Evolutionary conservation across 2,329 filamentous ascomycete species (phyloP), one percentile per base, ranked within the genome.

Genomic region (Onygenales sp.): DNA sequence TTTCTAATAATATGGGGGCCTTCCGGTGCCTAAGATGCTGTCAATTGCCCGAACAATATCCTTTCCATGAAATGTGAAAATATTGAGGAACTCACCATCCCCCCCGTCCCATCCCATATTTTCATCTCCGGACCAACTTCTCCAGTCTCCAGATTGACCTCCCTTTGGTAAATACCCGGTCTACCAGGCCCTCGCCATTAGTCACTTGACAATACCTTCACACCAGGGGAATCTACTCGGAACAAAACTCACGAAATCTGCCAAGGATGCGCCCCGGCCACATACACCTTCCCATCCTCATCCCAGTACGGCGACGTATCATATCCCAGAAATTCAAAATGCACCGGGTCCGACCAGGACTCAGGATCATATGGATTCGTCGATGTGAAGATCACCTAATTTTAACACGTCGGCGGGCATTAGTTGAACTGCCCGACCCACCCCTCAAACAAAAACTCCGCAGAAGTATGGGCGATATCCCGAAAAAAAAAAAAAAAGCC

Each of bases 291-390:
- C 1, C 79, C 80, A 46, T 82, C 75, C 0, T 74, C 72, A 49
- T 82, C 78, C 77, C 78, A 83, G 59, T 80, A 79, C 5, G 75
- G 72, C 35, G 72, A 74, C 0, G 78, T 75, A 51, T 83, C 80
- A 47, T 78, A 78, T 1, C 75, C 75, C 7, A 68, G 63, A 53
- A 77, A 76, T 3, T 73, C 64, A 59, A 78, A 79, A 47, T 74
- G 69, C 0, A 75, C 59, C 0, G 76, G 71, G 50, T 75, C 64
- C 1, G 70, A 69, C 76, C 77, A 80, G 0, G 73, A 65, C 10
- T 56, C 43, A 5, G 67, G 61, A 41, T 74, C 63, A 58, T 69
- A 78, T 0, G 73, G 72, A 50, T 78, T 61, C 8, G 7, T 43
- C 1, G 72, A 69, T 41, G 70, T 70, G 64, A 78, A 77, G 48